phyloP scores from a whole-genome alignment of 2,329 filamentous ascomycete species.

The Epichloe elymi region DNA sequence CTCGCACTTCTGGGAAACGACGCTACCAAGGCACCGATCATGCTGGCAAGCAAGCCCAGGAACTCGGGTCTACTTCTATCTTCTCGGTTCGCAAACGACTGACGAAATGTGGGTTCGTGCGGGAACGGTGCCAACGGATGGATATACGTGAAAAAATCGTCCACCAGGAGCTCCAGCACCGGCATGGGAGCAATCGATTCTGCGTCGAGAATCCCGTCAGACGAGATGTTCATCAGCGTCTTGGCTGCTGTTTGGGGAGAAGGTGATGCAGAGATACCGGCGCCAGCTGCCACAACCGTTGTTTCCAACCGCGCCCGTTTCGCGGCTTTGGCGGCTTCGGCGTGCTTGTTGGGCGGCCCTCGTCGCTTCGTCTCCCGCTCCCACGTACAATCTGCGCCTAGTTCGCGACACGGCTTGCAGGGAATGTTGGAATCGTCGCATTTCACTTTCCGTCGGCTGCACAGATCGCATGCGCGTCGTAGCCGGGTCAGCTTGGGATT shows the following conservation, averaged over 20 bases:
- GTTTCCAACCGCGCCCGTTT: conserved; percentile 31
- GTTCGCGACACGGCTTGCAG: conserved; percentile 42
- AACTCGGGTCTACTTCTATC: conserved; percentile 55
- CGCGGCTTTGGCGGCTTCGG: conserved; percentile 41
- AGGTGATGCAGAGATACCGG: conserved; percentile 18
- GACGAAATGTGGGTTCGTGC: conserved; percentile 64
- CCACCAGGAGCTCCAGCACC: conserved; percentile 55
- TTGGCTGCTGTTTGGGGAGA: conserved; percentile 35
- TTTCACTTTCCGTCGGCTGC: conserved; percentile 49
- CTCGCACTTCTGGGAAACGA: conserved; percentile 63
- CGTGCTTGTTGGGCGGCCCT: conserved; percentile 46
- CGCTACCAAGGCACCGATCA: conserved; percentile 61
- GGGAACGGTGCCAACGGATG: conserved; percentile 67
- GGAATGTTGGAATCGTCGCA: conserved; percentile 44
- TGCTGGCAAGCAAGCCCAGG: conserved; percentile 57
- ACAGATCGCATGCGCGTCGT: conserved; percentile 47
- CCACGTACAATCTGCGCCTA: conserved; percentile 45
- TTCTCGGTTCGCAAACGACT: conserved; percentile 52
- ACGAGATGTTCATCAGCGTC: conserved; percentile 32
- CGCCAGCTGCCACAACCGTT: neutral
- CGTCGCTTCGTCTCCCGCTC: conserved; percentile 44
- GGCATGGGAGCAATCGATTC: conserved; percentile 60
- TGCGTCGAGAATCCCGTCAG: conserved; percentile 35
- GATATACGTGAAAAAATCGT: conserved; percentile 76
- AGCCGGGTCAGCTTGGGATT: conserved; percentile 42